These are phyloP conservation scores for Westerdykella sp. DNA, from an alignment of 2,329 filamentous ascomycete genomes.

Conservation along the genomic window DNA sequence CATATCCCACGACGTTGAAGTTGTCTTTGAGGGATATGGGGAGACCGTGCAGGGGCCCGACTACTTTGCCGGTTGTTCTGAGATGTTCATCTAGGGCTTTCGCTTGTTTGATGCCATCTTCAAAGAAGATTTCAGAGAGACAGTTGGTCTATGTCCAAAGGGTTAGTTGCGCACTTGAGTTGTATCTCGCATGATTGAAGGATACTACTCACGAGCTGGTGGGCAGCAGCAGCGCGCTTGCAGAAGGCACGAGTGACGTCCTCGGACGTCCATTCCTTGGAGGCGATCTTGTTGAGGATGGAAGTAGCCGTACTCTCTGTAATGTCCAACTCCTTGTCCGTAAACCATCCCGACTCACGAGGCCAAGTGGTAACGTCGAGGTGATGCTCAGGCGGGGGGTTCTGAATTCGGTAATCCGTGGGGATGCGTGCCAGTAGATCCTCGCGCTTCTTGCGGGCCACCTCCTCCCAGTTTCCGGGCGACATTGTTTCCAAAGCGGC, in stretches of 20 bases:
- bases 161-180: neutral
- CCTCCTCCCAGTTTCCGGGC: constrained; percentile 39
- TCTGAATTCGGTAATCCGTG: constrained; percentile 52
- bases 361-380: constrained; percentile 55
- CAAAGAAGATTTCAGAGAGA: constrained; percentile 52
- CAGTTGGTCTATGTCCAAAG: constrained; percentile 48
- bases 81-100: constrained; percentile 50
- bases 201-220: constrained; percentile 44
- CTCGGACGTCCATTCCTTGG: constrained; percentile 45
- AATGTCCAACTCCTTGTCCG: constrained; percentile 46
- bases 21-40: constrained; percentile 66
- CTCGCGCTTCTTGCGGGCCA: constrained; percentile 40
- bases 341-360: constrained; percentile 54
- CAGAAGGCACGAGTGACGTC: constrained; percentile 50
- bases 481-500: neutral
- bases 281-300: constrained; percentile 38
- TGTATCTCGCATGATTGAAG: neutral
- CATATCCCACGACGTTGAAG: constrained; percentile 56
- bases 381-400: constrained; percentile 47
- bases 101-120: constrained; percentile 47
- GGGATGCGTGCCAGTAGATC: constrained; percentile 49
- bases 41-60: constrained; percentile 62
- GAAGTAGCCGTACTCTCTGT: constrained; percentile 39
- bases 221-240: constrained; percentile 50
- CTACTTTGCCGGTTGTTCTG: constrained; percentile 38